Percentiles rank a stretch among this genome's conserved stretches.
Evolutionary conservation across 129 eudicot species (phyloP).

Genomic region (Chrysanthemum lavandulifolium): DNA sequence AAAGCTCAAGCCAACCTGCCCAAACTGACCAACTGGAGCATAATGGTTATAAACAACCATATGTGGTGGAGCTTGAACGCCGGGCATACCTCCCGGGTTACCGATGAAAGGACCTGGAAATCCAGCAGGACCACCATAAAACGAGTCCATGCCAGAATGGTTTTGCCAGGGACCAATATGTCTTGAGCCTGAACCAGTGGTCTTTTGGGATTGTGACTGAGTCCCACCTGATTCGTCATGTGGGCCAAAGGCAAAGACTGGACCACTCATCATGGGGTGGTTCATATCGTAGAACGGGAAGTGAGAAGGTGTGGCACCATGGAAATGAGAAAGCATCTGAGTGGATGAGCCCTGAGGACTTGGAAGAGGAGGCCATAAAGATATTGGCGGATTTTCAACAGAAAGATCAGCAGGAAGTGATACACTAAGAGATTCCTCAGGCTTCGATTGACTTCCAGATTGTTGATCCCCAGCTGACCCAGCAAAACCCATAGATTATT

Average conservation of each 20-base stretch:
- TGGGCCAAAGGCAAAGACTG: conserved; percentile 73
- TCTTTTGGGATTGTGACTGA: conserved; percentile 69
- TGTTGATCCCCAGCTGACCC: conserved; percentile 59
- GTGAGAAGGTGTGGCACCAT: conserved; percentile 72
- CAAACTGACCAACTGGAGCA: conserved; percentile 91
- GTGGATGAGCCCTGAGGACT: conserved; percentile 80
- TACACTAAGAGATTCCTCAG: conserved; percentile 76
- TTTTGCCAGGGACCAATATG: conserved; percentile 84
- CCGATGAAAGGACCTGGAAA: conserved; percentile 78
- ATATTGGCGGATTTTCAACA: conserved; percentile 86
- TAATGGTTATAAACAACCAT: conserved; percentile 97
- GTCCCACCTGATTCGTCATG: conserved; percentile 68
- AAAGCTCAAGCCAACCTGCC: conserved; percentile 97
- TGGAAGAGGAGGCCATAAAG: conserved; percentile 82
- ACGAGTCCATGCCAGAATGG: conserved; percentile 77
- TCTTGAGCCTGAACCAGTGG: conserved; percentile 52
- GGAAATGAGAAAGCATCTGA: conserved; percentile 78
- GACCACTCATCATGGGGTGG: conserved; percentile 83
- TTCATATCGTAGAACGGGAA: conserved; percentile 93
- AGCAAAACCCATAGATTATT: conserved; percentile 27
- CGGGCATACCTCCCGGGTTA: conserved; percentile 76
- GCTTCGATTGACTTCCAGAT: conserved; percentile 58
- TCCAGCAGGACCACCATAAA: conserved; percentile 84
- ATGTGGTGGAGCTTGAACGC: conserved; percentile 86
- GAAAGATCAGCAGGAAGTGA: conserved; percentile 98